Evolutionary conservation across 2,329 filamentous ascomycete species (phyloP), one percentile per base, ranked within the genome.

Genomic region (Didymella sp.): DNA sequence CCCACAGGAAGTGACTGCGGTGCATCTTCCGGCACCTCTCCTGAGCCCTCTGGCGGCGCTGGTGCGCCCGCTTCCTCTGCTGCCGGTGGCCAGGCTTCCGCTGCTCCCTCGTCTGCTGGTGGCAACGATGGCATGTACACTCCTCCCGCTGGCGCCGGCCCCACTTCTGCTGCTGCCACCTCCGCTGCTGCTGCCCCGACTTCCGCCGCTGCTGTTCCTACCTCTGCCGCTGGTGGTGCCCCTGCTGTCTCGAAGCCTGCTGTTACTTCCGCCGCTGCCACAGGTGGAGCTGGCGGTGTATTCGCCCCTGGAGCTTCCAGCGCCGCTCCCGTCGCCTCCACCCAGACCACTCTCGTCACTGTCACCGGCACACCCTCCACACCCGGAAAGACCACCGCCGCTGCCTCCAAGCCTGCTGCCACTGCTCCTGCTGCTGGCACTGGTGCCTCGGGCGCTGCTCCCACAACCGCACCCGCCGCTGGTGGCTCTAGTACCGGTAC

Each of bases 271-370:
- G 35, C 45, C 24, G 30, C 68, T 44, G 43, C 44, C 8, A 59
- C 68, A n/a, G 40, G 61, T 28, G 67, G 66, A 47, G 57, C 63
- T 13, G 71, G 70, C 12, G 72, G 71, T 58, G 64, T 73, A 60
- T 74, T 73, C 51, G 70, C 71, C 33, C 72, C 73, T 3, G 66
- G 68, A 41, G 72, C 68, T 6, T 68, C 69, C 24, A 67, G 64
- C 60, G 63, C 62, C 6, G 61, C 60, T 19, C 51, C 58, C 24
- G 51, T 52, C 17, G 59, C 61, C 22, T 67, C 67, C 1, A 72
- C 69, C 25, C 55, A 63, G 15, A 73, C 71, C 30, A 74, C 72
- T 7, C 67, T 73, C 43, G 61, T 72, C 37, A 72, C 70, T 24
- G 62, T 71, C 42, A 69, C 69, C 21, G 66, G 63, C 13, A 46